Conservation (phyloP, 1,284 basidiomycete species). For the Hemileia vastatrix region DNA sequence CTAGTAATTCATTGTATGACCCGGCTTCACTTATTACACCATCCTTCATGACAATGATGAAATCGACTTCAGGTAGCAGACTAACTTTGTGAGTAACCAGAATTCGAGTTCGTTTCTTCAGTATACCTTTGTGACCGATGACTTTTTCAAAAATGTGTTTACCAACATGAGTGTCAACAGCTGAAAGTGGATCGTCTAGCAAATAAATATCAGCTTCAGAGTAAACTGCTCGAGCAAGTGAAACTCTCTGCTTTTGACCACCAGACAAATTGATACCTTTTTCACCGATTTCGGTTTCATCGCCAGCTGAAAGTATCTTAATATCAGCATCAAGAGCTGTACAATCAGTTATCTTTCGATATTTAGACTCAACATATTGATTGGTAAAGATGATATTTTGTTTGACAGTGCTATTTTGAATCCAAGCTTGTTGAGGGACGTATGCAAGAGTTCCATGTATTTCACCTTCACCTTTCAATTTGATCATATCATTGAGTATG, state of each 20-base stretch:
- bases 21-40: conserved; percentile 58
- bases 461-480: conserved; percentile 61
- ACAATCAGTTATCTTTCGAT: conserved; percentile 46
- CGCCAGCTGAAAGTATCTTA: conserved; percentile 39
- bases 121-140: conserved; percentile 54
- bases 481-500: conserved; percentile 53
- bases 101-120: conserved; percentile 58
- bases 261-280: conserved; percentile 25
- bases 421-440: conserved; percentile 49
- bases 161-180: conserved; percentile 62
- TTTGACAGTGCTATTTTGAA: conserved; percentile 54
- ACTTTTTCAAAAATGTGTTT: conserved; percentile 56
- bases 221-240: conserved; percentile 48
- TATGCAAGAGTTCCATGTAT: conserved; percentile 39
- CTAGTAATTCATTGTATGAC: conserved; percentile 55
- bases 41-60: conserved; percentile 65
- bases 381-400: conserved; percentile 10
- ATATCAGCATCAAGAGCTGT: conserved; percentile 47
- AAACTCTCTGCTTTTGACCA: conserved; percentile 25
- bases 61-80: conserved; percentile 54
- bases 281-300: conserved; percentile 43
- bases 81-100: conserved; percentile 66
- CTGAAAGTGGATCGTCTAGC: conserved; percentile 62
- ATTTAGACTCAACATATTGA: conserved; percentile 20
- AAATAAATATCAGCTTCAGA: conserved; percentile 44